Evolutionary conservation across 2,329 filamentous ascomycete species (phyloP), one percentile per base, ranked within the genome.

Genomic region (Pseudogymnoascus sp.): DNA sequence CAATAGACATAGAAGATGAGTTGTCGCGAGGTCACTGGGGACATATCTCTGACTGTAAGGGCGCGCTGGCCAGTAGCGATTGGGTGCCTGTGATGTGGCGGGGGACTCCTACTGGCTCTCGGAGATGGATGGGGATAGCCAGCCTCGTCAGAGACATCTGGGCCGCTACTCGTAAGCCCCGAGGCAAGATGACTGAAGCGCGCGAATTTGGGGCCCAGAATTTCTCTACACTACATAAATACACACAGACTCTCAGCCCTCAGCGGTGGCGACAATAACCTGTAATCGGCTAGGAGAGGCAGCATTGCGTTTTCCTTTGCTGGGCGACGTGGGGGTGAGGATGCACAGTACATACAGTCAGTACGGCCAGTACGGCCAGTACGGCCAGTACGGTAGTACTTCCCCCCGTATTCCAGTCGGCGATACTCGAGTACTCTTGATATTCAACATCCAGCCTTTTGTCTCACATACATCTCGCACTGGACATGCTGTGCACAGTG

Each of bases 81-180:
- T 33, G 50, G 42, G 50, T 56, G 50, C 50, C 50, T 56, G 50
- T 56, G 50, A 56, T 33, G 50, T 56, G 50, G 50, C 50, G 50
- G 28, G 50, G 50, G 14, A 8, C 6, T n/a, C 5, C 28, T 21
- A 56, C 50, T 56, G 50, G 50, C n/a, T 56, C 50, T 56, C n/a
- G 28, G 50, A 16, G n/a, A 25, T 56, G 25, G 25, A 56, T 53
- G 47, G 47, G 47, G 47, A 56, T 56, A 33, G 28, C 28, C 28
- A 56, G 50, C 47, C 47, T 56, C 47, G 25, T 28, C 14, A 56
- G 47, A 56, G 10, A 56, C 47, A 56, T 56, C 12, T 8, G 25
- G 10, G 10, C 44, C 47, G 25, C 47, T 53, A 56, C 47, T 56
- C 25, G 47, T 56, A 56, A 56, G 47, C 47, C 47, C 47, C 47